These are phyloP conservation scores for Parascedosporium putredinis DNA, from an alignment of 2,329 filamentous ascomycete species.

Conservation along the genomic window DNA sequence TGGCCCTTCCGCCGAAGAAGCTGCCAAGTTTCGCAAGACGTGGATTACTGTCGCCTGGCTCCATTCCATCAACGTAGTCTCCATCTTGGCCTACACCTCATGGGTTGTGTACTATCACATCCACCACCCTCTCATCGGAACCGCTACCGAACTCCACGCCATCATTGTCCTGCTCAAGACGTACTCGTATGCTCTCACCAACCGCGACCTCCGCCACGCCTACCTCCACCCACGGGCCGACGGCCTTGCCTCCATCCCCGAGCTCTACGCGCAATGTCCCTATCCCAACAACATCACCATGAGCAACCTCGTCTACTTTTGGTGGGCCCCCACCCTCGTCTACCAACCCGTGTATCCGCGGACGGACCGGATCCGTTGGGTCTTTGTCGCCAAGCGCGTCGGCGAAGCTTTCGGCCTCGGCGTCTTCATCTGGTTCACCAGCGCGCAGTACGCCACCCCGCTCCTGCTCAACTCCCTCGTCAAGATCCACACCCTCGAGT, in stretches of 20 bases:
- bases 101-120: conserved; percentile 83
- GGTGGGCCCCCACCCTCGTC: conserved; percentile 92
- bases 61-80: conserved; percentile 73
- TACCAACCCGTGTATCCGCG: conserved; percentile 96
- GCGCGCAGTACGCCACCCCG: conserved; percentile 87
- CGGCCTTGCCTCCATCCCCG: conserved; percentile 61
- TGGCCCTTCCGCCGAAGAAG: conserved; percentile 44
- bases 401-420: conserved; percentile 67
- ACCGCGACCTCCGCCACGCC: conserved; percentile 86
- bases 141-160: conserved; percentile 79
- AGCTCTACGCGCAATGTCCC: conserved; percentile 71
- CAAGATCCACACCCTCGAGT: conserved; percentile 71
- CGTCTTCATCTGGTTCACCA: conserved; percentile 91
- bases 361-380: conserved; percentile 70
- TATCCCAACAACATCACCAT: conserved; percentile 90
- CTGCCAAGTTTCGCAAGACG: conserved; percentile 57
- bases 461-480: conserved; percentile 82
- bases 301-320: conserved; percentile 84
- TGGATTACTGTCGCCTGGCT: conserved; percentile 75
- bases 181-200: conserved; percentile 91
- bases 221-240: conserved; percentile 65
- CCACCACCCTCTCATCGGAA: conserved; percentile 88
- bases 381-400: conserved; percentile 75
- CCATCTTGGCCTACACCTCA: conserved; percentile 72
- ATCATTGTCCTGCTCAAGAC: conserved; percentile 95